Evolutionary conservation across 2,329 filamentous ascomycete genomes (phyloP), one percentile per base, ranked within the genome.

Genomic region (Niveomyces coronatus): DNA sequence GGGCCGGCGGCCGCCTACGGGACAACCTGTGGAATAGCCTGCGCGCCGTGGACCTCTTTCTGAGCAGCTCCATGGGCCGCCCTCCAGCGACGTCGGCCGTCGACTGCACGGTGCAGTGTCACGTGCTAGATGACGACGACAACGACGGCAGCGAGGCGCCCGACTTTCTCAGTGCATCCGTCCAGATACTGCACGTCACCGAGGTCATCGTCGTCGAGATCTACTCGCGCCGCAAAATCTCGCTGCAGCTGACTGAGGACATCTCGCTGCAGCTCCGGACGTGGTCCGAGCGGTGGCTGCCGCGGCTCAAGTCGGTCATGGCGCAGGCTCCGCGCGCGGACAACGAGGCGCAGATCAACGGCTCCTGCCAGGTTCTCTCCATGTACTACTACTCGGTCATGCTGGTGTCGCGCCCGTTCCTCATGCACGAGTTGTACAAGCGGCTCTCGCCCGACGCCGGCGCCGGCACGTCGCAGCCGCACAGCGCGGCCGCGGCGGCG

Each of bases 371-470:
- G 48, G 63, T 71, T 1, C 49, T 74, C 7, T 60, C 65, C 1
- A 67, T 68, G 2, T 74, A 74, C 39, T 72, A 73, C 49, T 74
- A 74, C 41, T 66, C 68, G 1, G 70, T 74, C n/a, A 74, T 74
- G 57, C 58, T 74, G 3, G 68, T 74, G 0, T 70, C 70, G 0
- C 56, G 70, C 1, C 70, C 70, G 0, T 74, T 74, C 35, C 56
- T 74, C 6, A 72, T 74, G 68, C 71, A 70, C 34, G 70, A 74
- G 48, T 54, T 74, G 3, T 66, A 62, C 35, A 60, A 61, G 19
- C 57, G 70, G 0, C 44, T 73, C 4, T 59, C 61, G 0, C 9
- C 52, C 46, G 4, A 44, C 53, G 0, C 39, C 47, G 23, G 46
- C 4, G 31, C n/a, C n/a, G n/a, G n/a, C n/a, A n/a, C n/a, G n/a